Base-by-base conservation (phyloP, 2,329 filamentous ascomycete species). In the Fusarium bulbicola region DNA sequence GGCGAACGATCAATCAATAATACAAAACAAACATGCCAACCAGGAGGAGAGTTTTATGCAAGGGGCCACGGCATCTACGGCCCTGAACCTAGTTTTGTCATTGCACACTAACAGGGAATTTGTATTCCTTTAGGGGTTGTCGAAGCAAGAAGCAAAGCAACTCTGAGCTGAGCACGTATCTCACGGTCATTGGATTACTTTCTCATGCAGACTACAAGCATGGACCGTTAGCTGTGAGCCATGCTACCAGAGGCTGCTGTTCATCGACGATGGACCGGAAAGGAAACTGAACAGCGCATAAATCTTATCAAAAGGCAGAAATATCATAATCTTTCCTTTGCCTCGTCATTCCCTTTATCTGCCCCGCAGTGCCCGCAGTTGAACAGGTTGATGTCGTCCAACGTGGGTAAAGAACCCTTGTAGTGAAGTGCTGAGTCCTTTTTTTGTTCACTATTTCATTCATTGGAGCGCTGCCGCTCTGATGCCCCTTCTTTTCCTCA, bases 11-110 rank as follows among this genome's bases (percentile, higher is more conserved):
- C 32, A 34, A 34, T 34, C 32, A 40, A 59, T 59, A 47, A 26
- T 34, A 28, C 20, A 15, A 52, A 28, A 42, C 50, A 40, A 49
- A 66, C 64, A 67, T 71, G 70, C 70, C 70, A 68, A 46, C 62
- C 53, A 28, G 53, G 26, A 63, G 70, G 67, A 62, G 63, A 59
- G 63, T 53, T 66, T 72, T 72, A 68, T 74, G 71, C 71, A 74
- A 72, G 71, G 68, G 63, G 59, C 47, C 32, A 45, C 42, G 56
- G 53, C 42, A 65, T 74, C 34, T 46, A 63, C 46, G 46, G 59
- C 57, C 54, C 49, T 59, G 58, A 67, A 50, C 65, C 65, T 40
- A 54, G 47, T 68, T 54, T 67, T 63, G 20, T 40, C 47, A 45
- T 54, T 65, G 37, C 26, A 69, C 43, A 30, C n/a, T 42, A 54